Percentiles rank a stretch among this genome's conserved stretches.
These are phyloP conservation scores for Mycena crocata DNA, from an alignment of 768 basidiomycete species.

Conservation along the genomic window DNA sequence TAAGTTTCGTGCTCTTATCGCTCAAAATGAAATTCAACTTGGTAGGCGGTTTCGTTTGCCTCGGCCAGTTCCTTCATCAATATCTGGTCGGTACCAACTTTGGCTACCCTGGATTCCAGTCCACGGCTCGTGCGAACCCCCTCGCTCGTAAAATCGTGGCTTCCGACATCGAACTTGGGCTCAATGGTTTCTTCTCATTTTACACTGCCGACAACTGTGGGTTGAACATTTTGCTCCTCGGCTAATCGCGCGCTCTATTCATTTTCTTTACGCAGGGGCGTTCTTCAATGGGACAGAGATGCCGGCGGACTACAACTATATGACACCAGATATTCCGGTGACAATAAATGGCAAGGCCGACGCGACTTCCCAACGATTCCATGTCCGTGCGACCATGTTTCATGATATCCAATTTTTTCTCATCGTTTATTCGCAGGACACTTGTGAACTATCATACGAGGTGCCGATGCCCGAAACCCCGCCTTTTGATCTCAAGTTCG, in stretches of 20 bases:
- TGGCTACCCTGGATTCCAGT: slow-evolving; percentile 67
- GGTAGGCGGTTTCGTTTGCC: slow-evolving; percentile 70
- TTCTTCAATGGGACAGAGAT: slow-evolving; percentile 59
- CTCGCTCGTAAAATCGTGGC: slow-evolving; percentile 71
- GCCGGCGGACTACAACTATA: slow-evolving; percentile 55
- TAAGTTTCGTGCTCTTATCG: slow-evolving; percentile 24
- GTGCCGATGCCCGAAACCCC: slow-evolving; percentile 56
- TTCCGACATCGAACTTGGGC: slow-evolving; percentile 59
- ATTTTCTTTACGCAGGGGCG: slow-evolving; percentile 57
- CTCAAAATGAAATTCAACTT: slow-evolving; percentile 1
- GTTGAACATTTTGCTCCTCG: slow-evolving; percentile 24
- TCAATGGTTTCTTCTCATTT: slow-evolving; percentile 50
- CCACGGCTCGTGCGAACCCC: slow-evolving; percentile 63
- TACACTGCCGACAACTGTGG: slow-evolving; percentile 67
- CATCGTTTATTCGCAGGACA: slow-evolving; percentile 46
- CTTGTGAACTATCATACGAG: slow-evolving; percentile 53
- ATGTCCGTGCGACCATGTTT: slow-evolving; percentile 44
- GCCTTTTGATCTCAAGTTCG: slow-evolving; percentile 55
- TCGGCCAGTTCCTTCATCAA: slow-evolving; percentile 70
- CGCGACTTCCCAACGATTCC: slow-evolving; percentile 61
- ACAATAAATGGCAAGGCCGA: slow-evolving; percentile 57
- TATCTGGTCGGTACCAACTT: slow-evolving; percentile 63
- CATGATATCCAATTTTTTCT: not conserved
- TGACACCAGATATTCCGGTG: slow-evolving; percentile 54
- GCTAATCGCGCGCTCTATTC: too few relatives aligned